Evolutionary conservation across 2,329 filamentous ascomycete species (phyloP), one percentile per base, ranked within the genome.

Genomic region (Fusarium sp.): DNA sequence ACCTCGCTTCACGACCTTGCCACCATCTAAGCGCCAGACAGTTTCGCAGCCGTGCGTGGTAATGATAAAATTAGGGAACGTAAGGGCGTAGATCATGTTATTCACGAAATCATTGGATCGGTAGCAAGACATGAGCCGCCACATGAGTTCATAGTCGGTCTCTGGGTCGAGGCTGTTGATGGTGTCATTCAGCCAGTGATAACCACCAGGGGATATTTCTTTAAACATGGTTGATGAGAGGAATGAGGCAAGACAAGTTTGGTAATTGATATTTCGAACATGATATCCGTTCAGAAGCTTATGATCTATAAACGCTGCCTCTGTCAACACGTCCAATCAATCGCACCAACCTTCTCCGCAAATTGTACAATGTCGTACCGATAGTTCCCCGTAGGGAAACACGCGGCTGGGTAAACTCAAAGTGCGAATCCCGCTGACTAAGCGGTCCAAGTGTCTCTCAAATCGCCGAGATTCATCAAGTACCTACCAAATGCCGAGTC

Each of bases 71-170:
- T 60, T 61, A 13, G 60, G 60, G 6, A 61, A 63, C 2, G 60
- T 61, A 0, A 63, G 55, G 35, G 42, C 54, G 20, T 61, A 63
- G 1, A 63, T 61, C 41, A 63, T 30, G 20, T 63, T 60, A 10
- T 63, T 63, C 54, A 60, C 48, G 14, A 62, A 63, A 5, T 60
- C 60, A 5, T 26, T 48, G 14, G 42, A 60, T 1, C 54, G 28
- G 15, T 60, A 63, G 35, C 60, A 61, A 5, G 60, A 33, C 60
- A 63, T 61, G 3, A 63, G 54, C 7, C 60, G 30, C 60, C 60
- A 63, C 60, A 63, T 63, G 7, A 61, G 13, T 10, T 63, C 60
- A n/a, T 61, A 61, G 24, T 62, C 54, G 1, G 18, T 60, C 11
- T 62, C 54, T 6, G 60, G 60, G 35, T 62, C 54, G 6, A 60